phyloP scores from a whole-genome alignment of 2,329 filamentous ascomycete genomes.

The Lasiodiplodia gonubiensis region DNA sequence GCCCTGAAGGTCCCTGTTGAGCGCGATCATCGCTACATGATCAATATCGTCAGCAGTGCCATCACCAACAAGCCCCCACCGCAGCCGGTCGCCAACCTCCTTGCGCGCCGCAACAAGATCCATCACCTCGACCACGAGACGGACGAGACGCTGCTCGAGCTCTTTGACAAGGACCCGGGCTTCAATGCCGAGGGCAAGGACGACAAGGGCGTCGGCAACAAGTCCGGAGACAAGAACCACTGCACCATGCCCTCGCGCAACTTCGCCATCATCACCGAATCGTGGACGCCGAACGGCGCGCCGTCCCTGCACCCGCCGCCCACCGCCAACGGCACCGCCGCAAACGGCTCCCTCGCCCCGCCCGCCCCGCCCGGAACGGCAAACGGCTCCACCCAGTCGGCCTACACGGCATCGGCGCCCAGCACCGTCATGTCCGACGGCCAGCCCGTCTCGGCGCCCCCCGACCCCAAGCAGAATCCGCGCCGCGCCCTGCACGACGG shows the following conservation, averaged over 20 bases:
- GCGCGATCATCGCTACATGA: conserved; percentile 67
- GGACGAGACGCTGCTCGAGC: conserved; percentile 67
- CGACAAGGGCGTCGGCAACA: conserved; percentile 49
- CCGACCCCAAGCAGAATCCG: conserved; percentile 58
- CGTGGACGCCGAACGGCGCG: conserved; percentile 38
- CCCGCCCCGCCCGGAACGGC: conserved; percentile 30
- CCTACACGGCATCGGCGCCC: conserved; percentile 29
- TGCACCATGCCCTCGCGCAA: conserved; percentile 80
- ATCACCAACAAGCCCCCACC: conserved; percentile 73
- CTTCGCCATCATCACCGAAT: conserved; percentile 67
- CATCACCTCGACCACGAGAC: conserved; percentile 67
- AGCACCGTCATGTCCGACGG: conserved; percentile 11
- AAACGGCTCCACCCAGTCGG: conserved; percentile 37
- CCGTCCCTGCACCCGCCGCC: conserved; percentile 13
- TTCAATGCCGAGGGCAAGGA: conserved; percentile 57
- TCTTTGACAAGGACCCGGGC: conserved; percentile 66
- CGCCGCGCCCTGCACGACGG: conserved; percentile 74
- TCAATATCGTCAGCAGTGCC: conserved; percentile 67
- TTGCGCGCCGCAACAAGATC: conserved; percentile 68
- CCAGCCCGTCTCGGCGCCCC: conserved; percentile 30
- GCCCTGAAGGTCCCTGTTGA: conserved; percentile 62
- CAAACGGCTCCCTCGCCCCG: conserved; percentile 24
- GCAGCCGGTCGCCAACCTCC: conserved; percentile 67
- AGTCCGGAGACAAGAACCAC: conserved; percentile 76
- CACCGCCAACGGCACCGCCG: conserved; percentile 36